Conservation (phyloP, 2,329 filamentous ascomycete species). For the Fusarium chuoi region DNA sequence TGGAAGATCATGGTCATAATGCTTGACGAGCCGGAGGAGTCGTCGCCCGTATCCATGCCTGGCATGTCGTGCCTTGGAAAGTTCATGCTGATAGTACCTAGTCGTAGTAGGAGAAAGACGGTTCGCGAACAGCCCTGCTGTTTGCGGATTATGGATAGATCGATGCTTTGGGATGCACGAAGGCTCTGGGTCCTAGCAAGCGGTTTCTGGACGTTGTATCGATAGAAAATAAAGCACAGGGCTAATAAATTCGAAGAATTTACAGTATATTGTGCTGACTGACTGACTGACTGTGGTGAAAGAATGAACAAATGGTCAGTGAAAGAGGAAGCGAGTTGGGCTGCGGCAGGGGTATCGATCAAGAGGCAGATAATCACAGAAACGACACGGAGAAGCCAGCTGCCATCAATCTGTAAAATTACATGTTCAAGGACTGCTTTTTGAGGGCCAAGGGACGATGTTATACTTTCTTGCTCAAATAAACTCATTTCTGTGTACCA, state of each 20-base stretch:
- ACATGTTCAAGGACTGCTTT: background rate
- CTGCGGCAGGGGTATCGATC: background rate
- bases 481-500: conserved; percentile 14
- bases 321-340: background rate
- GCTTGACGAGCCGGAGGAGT: conserved; percentile 21
- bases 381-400: background rate
- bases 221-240: background rate
- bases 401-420: background rate
- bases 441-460: background rate
- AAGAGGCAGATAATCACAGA: background rate
- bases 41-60: conserved; percentile 34
- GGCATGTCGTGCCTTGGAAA: conserved; percentile 42
- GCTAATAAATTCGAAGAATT: background rate
- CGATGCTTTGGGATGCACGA: background rate
- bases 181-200: background rate
- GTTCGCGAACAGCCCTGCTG: background rate
- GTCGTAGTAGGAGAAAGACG: background rate
- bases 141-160: background rate
- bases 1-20: conserved; percentile 70
- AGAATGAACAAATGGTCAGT: background rate
- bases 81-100: conserved; percentile 29
- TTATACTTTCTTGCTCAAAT: conserved; percentile 35
- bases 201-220: background rate
- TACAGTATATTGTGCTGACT: background rate
- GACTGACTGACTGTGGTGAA: background rate